Base-by-base conservation (phyloP, 2,329 filamentous ascomycete species). In the Fusarium udum region DNA sequence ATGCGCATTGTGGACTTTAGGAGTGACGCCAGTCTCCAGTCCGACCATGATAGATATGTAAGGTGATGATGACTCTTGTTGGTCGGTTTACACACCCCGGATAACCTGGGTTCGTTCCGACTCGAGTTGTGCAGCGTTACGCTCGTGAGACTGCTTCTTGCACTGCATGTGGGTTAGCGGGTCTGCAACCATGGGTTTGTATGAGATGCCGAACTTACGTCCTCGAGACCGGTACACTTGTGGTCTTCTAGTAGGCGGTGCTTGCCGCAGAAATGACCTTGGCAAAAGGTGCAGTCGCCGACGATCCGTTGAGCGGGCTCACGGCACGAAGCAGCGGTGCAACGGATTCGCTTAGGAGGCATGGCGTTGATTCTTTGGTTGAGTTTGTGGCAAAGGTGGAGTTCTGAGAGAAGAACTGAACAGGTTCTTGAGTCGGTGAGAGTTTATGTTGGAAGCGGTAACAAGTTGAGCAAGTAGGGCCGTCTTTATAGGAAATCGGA, bases 91-190 rank as follows among this genome's bases (percentile, higher is more conserved):
- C 82, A 97, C 92, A 71, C 95, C 95, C 84, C 93, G 95, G 85
- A 98, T 96, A 78, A 97, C 95, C 73, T 95, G 92, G 52, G 96
- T 99, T 80, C 95, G 89, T 88, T 99, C 95, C 65, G 92, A 90
- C 84, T 98, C 94, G 80, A 99, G 87, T 85, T 97, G 95, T 75
- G 95, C 93, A 67, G 94, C 93, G 82, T 99, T 99, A 75, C 95
- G 91, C 82, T 97, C 94, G 84, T 97, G 94, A 53, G 94, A 95
- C 83, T 97, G 95, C 87, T 97, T 96, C 89, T 98, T 97, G 89
- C 95, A 98, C 90, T 92, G 80, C 36, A 31, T 63, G 22, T 60
- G 36, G 39, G 71, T 67, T 62, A 65, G 58, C 53, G 32, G 40
- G 39, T 49, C 37, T 46, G 24, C 26, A 34, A n/a, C 13, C 45